Conservation (phyloP, 148 eudicot species). For the Chenopodium suecicum region DNA sequence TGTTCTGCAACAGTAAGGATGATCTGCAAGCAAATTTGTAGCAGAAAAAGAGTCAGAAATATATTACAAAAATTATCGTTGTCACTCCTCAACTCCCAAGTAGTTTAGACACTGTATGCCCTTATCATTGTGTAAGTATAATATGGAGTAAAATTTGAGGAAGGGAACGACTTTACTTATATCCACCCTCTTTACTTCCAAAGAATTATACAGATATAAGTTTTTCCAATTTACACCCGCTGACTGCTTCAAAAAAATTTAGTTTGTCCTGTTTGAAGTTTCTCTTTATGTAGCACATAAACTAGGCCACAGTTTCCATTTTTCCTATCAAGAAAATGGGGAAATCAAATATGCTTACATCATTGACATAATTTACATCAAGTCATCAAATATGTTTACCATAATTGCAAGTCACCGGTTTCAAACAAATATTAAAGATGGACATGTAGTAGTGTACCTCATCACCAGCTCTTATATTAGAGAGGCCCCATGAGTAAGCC, state of each 20-base stretch:
- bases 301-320: neutral
- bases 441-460: constrained; percentile 50
- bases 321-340: constrained; percentile 1
- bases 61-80: no score
- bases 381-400: neutral
- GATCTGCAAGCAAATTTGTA: constrained; percentile 44
- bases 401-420: no score
- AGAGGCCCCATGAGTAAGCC: constrained; percentile 90
- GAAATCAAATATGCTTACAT: neutral
- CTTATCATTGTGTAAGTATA: neutral
- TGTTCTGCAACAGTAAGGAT: constrained; percentile 87
- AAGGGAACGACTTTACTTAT: neutral
- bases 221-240: neutral
- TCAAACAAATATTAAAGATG: no score
- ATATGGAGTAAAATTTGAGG: neutral
- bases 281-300: neutral
- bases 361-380: neutral
- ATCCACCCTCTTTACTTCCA: neutral
- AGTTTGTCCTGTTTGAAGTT: neutral
- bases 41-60: neutral
- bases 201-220: neutral
- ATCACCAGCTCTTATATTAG: constrained; percentile 72
- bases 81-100: neutral
- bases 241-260: neutral
- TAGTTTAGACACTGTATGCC: neutral